Base-by-base conservation (phyloP, 1,284 basidiomycete genomes). In the Fistulinella staudtii region DNA sequence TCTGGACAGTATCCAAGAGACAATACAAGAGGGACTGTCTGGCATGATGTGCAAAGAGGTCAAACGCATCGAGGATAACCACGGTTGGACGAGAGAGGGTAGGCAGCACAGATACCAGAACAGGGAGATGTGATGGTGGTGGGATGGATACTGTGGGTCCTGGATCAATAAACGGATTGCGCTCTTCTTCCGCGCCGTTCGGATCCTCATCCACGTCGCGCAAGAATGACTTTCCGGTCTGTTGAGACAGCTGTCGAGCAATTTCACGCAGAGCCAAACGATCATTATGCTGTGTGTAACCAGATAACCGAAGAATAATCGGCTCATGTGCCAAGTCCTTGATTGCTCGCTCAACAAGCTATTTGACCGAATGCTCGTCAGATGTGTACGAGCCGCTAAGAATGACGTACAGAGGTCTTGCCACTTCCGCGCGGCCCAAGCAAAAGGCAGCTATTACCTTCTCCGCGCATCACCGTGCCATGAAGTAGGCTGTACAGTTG, bases 211-310 rank as follows among this genome's bases (percentile, higher is more conserved):
- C 75, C 5, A 63, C 59, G 27, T 72, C 70, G 5, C 73, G 56
- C 3, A 78, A 58, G 45, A 80, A 73, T 1, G 74, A 71, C 20
- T 68, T 66, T 5, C 82, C 86, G 1, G 80, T 85, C 63, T 89
- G 86, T 49, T 77, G 71, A 8, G 76, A 69, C 4, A 93, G 65
- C 57, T 98, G 94, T 42, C 84, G 73, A 0, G 90, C 90, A 54
- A 97, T 89, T 65, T 95, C 91, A n/a, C 85, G 81, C 62, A 96
- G 80, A n/a, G 94, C 94, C 4, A 91, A 70, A 22, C 87, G 77
- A 61, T 96, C 94, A 38, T 84, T 90, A 22, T 76, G 79, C 53
- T 96, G 92, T 0, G 84, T 77, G 63, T 89, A 79, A 0, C 92
- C 94, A n/a, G 86, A 90, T 1, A 97, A 72, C 1, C 83, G 82